Base-by-base conservation (phyloP, 495 filamentous ascomycete genomes). In the Aspergillus campestris region DNA sequence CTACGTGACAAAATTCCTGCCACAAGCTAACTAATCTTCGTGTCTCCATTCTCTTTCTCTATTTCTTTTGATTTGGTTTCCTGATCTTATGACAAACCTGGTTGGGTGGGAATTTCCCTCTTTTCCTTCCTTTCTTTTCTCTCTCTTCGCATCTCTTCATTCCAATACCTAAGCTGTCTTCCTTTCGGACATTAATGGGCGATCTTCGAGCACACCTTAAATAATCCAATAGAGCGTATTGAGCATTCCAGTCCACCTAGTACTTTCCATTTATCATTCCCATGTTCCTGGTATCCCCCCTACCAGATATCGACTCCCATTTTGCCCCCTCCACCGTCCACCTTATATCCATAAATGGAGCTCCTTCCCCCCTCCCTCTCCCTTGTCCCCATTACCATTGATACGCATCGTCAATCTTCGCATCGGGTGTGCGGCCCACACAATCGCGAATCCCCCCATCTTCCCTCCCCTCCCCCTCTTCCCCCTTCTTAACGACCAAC, bases 1-100 rank as follows among this genome's bases (percentile, higher is more conserved):
- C 55, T 54, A 55, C 55, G 49, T 48, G 46, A 51, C 51, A 55
- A 55, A 49, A 55, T 58, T 55, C 56, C 51, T 55, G 48, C 53
- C 53, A 49, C 53, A 42, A 39, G 48, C 32, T 41, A 24, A 24
- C 18, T 24, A 24, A 35, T 44, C 13, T 18, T 32, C 37, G 45
- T 53, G 38, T 38, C 36, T 49, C 44, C 45, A 51, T 49, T 10
- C 38, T 12, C 36, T 47, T 38, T 42, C 38, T 18, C 40, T 28
- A 38, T 46, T 8, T 36, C 10, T 36, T 38, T 31, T 38, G 28
- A 32, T 18, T 15, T 13, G 14, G 30, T 38, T 24, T 36, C 24
- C 28, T 12, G 28, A 40, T 24, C 36, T 13, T 40, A 30, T 31
- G 33, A 30, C 18, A 12, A 13, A 11, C 14, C 36, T 38, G 27